phyloP scores from a whole-genome alignment of 352 stramenopile genomes.

The Phytophthora macrochlamydospora region DNA sequence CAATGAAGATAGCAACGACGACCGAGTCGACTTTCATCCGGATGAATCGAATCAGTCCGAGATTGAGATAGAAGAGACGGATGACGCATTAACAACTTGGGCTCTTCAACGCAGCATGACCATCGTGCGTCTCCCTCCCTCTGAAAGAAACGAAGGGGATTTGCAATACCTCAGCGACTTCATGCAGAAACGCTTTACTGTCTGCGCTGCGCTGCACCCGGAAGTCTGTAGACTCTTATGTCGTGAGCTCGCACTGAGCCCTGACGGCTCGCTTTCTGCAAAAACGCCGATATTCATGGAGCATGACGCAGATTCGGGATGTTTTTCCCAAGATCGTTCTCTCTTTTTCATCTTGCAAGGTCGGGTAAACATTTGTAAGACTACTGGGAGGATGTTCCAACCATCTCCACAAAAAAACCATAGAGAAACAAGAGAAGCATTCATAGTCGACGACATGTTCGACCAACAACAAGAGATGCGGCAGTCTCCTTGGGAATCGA shows the following conservation, averaged over 20 bases:
- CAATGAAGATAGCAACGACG: neutral
- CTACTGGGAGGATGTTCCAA: constrained; percentile 27
- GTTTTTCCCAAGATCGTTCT: constrained; percentile 3
- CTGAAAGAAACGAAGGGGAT: constrained; percentile 39
- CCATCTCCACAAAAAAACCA: constrained; percentile 7
- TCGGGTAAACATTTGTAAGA: constrained; percentile 31
- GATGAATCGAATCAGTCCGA: constrained; percentile 11
- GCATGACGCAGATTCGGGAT: constrained; percentile 12
- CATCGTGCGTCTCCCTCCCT: constrained; percentile 22
- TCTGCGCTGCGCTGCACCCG: constrained; percentile 43
- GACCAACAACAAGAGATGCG: constrained; percentile 3
- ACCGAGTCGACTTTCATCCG: constrained; percentile 3
- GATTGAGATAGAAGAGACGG: constrained; percentile 6
- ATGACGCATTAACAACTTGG: constrained; percentile 30
- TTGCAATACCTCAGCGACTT: constrained; percentile 49
- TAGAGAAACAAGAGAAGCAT: constrained; percentile 5
- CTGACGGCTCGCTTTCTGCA: constrained; percentile 17
- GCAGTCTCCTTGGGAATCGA: constrained; percentile 17
- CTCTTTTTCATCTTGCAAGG: constrained; percentile 41
- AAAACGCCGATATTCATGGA: constrained; percentile 42
- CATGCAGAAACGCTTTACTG: constrained; percentile 45
- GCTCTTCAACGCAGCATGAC: constrained; percentile 28
- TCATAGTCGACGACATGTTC: neutral
- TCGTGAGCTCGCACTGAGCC: constrained; percentile 32
- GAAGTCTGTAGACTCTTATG: constrained; percentile 45